These are phyloP conservation scores for Ceratorhiza oryzae-sativae DNA, from an alignment of 1,284 basidiomycete genomes.

Conservation along the genomic window DNA sequence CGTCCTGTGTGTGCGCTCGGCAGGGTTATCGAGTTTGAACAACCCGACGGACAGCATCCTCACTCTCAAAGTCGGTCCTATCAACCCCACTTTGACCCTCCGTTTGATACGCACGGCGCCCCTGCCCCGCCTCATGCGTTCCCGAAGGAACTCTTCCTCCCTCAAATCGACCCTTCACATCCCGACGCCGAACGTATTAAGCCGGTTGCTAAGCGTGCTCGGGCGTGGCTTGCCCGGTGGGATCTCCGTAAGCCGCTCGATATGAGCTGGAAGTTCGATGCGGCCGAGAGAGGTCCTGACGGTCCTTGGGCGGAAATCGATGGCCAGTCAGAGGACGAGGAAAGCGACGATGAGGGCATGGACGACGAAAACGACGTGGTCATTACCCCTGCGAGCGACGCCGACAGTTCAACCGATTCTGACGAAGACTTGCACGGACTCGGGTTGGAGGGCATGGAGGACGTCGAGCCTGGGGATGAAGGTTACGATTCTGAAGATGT, in stretches of 20 bases:
- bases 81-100: constrained; percentile 21
- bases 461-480: constrained; percentile 18
- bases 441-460: constrained; percentile 28
- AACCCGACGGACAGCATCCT: constrained; percentile 5
- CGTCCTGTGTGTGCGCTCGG: constrained; percentile 69
- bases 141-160: constrained; percentile 13
- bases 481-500: constrained; percentile 35
- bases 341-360: background rate
- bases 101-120: constrained; percentile 24
- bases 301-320: constrained; percentile 13
- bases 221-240: constrained; percentile 25
- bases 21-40: constrained; percentile 32
- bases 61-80: background rate
- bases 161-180: constrained; percentile 19
- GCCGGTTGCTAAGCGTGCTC: constrained; percentile 20
- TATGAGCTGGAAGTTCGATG: constrained; percentile 21
- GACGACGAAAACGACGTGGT: background rate
- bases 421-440: background rate
- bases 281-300: background rate
- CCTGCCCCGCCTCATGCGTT: constrained; percentile 21
- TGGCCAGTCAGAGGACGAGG: constrained; percentile 11
- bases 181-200: constrained; percentile 19
- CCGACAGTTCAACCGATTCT: background rate
- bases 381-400: background rate
- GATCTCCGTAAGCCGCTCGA: constrained; percentile 12